Evolutionary conservation across 495 filamentous ascomycete genomes (phyloP).

Genomic region (Sordaria brevicollis): DNA sequence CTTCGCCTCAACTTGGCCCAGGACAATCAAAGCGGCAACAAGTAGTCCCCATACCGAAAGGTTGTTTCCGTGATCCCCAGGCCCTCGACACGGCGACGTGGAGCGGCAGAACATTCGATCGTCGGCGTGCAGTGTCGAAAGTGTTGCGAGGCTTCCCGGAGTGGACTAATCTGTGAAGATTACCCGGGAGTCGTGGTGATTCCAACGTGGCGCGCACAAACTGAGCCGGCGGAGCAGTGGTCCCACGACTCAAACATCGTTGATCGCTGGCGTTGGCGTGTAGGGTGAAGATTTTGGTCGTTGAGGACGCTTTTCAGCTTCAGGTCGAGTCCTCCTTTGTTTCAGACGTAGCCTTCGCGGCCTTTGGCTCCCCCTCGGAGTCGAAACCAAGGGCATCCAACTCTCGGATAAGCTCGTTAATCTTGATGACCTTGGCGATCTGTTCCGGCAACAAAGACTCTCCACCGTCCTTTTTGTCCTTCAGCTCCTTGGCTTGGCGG

Average conservation of each 20-base stretch:
- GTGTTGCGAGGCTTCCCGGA: neutral
- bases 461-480: constrained; percentile 83
- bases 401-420: constrained; percentile 85
- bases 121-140: neutral
- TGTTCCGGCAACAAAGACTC: constrained; percentile 82
- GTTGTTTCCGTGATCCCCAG: neutral
- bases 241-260: neutral
- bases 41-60: too few relatives aligned
- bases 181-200: neutral
- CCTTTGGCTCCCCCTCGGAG: constrained; percentile 40
- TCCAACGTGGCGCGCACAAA: neutral
- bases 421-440: constrained; percentile 94
- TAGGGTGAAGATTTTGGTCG: neutral
- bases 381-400: constrained; percentile 82
- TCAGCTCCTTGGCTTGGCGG: constrained; percentile 80
- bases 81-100: neutral
- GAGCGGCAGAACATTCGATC: neutral
- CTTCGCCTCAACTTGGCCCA: neutral
- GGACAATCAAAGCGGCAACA: neutral
- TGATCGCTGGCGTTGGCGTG: neutral
- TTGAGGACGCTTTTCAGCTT: neutral
- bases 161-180: neutral
- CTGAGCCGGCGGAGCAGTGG: neutral
- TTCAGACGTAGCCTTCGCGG: neutral
- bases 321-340: neutral